These are phyloP conservation scores for Hypoxylon lenormandii DNA, from an alignment of 495 filamentous ascomycete genomes.

Conservation along the genomic window DNA sequence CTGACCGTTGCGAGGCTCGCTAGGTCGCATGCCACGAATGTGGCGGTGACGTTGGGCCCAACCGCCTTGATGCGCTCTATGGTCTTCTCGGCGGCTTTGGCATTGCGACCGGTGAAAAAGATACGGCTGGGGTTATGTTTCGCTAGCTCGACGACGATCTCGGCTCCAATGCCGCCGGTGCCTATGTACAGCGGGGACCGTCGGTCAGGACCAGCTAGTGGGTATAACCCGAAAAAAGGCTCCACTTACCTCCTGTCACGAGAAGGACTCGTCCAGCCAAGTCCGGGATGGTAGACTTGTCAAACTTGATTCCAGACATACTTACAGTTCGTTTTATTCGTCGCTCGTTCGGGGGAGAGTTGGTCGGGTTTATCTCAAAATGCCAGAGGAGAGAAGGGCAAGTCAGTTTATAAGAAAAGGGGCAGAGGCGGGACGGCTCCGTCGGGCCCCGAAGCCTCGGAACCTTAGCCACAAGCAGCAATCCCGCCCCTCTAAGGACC, in stretches of 20 bases:
- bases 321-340: too few relatives aligned
- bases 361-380: neutral
- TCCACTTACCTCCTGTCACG: slow-evolving; percentile 4
- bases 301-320: slow-evolving; percentile 6
- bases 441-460: neutral
- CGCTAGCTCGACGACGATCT: slow-evolving; percentile 69
- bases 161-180: slow-evolving; percentile 73
- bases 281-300: slow-evolving; percentile 4
- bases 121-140: slow-evolving; percentile 69
- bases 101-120: slow-evolving; percentile 69
- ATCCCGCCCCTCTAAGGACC: too few relatives aligned
- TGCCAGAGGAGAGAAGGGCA: neutral
- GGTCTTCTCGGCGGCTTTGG: slow-evolving; percentile 34
- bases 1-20: neutral
- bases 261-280: slow-evolving; percentile 5
- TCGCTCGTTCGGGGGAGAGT: too few relatives aligned
- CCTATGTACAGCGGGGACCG: slow-evolving; percentile 53
- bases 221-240: neutral
- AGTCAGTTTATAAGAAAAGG: too few relatives aligned
- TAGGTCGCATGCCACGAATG: slow-evolving; percentile 2
- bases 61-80: neutral
- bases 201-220: neutral
- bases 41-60: neutral
- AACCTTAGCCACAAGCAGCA: neutral
- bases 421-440: neutral